Conservation (phyloP, 768 basidiomycete genomes). For the Amanita muscaria region DNA sequence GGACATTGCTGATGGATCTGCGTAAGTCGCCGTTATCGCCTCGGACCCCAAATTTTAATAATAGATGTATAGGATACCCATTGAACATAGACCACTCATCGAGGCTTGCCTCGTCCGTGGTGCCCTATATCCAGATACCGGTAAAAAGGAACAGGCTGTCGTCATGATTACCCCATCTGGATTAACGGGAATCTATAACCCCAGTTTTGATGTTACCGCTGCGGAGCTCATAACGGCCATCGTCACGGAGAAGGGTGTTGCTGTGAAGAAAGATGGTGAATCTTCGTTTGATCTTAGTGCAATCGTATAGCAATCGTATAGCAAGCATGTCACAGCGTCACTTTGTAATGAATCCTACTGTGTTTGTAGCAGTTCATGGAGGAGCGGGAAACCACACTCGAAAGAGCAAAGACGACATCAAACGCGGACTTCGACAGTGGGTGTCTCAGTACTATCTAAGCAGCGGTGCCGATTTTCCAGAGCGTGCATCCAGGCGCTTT, state of each 20-base stretch:
- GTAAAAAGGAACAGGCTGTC: slow-evolving; percentile 54
- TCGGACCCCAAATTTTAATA: not conserved
- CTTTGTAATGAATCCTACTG: slow-evolving; percentile 12
- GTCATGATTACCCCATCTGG: slow-evolving; percentile 76
- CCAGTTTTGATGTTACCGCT: slow-evolving; percentile 95
- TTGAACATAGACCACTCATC: slow-evolving; percentile 81
- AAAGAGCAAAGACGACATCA: slow-evolving; percentile 41
- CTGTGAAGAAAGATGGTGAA: slow-evolving; percentile 54
- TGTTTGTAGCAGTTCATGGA: slow-evolving; percentile 61
- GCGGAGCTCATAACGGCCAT: slow-evolving; percentile 91
- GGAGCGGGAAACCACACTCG: slow-evolving; percentile 64
- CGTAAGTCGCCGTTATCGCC: slow-evolving; percentile 32
- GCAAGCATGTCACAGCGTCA: not conserved
- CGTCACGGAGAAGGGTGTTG: slow-evolving; percentile 93
- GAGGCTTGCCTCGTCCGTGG: slow-evolving; percentile 90
- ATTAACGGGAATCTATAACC: slow-evolving; percentile 72
- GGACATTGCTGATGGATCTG: slow-evolving; percentile 57
- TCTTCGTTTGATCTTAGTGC: slow-evolving; percentile 53
- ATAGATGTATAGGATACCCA: slow-evolving; percentile 54
- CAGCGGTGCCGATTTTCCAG: slow-evolving; percentile 21
- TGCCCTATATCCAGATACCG: slow-evolving; percentile 51
- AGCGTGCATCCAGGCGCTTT: slow-evolving; percentile 41
- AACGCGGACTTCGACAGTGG: slow-evolving; percentile 48
- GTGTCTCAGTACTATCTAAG: slow-evolving; percentile 1
- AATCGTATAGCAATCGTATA: slow-evolving; percentile 30